Evolutionary conservation across 768 basidiomycete genomes (phyloP), one percentile per base, ranked within the genome.

Genomic region (Lentinula sp.): DNA sequence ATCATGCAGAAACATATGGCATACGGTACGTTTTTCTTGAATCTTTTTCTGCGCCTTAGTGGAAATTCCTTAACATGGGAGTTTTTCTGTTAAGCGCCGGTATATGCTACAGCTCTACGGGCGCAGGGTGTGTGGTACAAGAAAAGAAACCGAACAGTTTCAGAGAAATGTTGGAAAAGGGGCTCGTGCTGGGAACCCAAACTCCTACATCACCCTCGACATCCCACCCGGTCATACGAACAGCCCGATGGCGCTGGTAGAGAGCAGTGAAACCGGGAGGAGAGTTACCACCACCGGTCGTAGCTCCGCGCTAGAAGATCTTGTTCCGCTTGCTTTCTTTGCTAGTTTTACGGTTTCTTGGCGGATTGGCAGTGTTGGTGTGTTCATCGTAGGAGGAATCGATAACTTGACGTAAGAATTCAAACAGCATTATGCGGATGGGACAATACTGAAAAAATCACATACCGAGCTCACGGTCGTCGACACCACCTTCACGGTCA

Each of bases 261-360:
- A 86, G 82, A 2, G 85, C 74, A 2, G 91, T 76, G 69, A 91
- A 96, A 0, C 95, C 94, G 0, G 86, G 84, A 1, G 95, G 95
- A 42, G 87, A 87, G 63, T 82, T 91, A 35, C 95, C 95, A 1
- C 95, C 95, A 59, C 97, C 97, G 0, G 96, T 98, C 0, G 93
- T 96, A 2, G 95, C 93, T 10, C 97, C 97, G 49, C 97, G 78
- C 93, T 95, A 99, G 72, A 95, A 95, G 45, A 98, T 83, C 28
- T 60, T 60, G 23, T 52, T 60, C 20, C 50, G 33, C 42, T 52
- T 60, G 12, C 50, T 59, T 45, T 45, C 57, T 16, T 33, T 46
- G 6, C 45, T 32, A 3, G 45, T 50, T 9, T 39, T 59, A 10
- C 46, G 12, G n/a, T 59, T 41, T 33, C n/a, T 49, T 7, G 55